Conservation (phyloP, 2,329 filamentous ascomycete genomes). For the Teratosphaeria gauchensis region DNA sequence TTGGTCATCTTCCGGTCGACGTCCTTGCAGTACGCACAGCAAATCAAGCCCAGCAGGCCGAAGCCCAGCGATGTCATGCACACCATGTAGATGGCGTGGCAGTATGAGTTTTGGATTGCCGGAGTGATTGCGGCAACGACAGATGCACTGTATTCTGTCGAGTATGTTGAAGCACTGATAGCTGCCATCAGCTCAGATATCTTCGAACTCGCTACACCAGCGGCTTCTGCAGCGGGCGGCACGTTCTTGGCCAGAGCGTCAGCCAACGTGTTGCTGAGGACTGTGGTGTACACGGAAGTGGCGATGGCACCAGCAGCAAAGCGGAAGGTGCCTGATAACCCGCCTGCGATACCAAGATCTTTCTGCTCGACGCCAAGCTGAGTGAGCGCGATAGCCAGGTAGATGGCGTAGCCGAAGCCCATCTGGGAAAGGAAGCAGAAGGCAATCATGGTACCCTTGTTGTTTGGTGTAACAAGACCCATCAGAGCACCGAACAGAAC, state of each 20-base stretch:
- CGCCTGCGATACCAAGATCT: conserved; percentile 38
- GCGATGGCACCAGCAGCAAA: not conserved
- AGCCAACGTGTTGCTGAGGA: not conserved
- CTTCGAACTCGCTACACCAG: not conserved
- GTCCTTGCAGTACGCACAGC: conserved; percentile 13
- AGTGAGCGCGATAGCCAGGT: conserved; percentile 40
- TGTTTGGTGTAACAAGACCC: conserved; percentile 33
- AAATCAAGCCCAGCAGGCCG: conserved; percentile 12
- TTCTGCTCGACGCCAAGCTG: conserved; percentile 43
- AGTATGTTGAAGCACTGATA: not conserved
- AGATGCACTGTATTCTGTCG: not conserved
- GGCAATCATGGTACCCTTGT: conserved; percentile 33
- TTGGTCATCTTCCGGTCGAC: conserved; percentile 13
- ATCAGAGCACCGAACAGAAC: conserved; percentile 39
- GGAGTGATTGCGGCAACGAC: not conserved
- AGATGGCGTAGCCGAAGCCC: conserved; percentile 40
- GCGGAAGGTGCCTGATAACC: conserved; percentile 27
- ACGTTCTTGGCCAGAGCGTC: not conserved
- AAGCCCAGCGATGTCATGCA: conserved; percentile 13
- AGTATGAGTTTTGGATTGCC: not conserved
- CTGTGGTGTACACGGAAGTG: not conserved
- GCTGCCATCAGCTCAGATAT: not conserved
- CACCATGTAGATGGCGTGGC: conserved; percentile 8
- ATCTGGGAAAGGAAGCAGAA: conserved; percentile 38
- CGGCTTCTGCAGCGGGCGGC: not conserved